Evolutionary conservation across 371 early-diverging fungal species (phyloP).

Genomic region (Capniomyces stellatus): DNA sequence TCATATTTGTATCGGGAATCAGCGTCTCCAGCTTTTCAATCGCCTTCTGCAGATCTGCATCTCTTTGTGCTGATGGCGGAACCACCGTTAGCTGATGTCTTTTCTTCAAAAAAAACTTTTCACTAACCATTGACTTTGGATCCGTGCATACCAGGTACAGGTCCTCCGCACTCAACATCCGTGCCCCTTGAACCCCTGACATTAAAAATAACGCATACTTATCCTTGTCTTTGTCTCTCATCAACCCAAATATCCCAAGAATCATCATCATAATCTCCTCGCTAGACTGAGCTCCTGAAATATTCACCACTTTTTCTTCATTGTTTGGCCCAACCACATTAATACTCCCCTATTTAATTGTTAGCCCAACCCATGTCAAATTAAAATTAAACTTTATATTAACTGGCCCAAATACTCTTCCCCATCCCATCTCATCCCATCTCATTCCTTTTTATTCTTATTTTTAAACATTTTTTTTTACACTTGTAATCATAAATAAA

Average conservation of each 20-base stretch:
- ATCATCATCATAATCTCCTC: conserved; percentile 15
- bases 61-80: conserved; percentile 16
- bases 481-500: too few relatives aligned
- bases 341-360: conserved; percentile 11
- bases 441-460: too few relatives aligned
- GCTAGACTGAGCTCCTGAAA: conserved; percentile 15
- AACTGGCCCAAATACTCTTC: too few relatives aligned
- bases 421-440: too few relatives aligned
- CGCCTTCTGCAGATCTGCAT: conserved; percentile 12
- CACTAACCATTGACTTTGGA: conserved; percentile 43
- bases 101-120: conserved; percentile 56
- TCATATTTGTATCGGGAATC: conserved; percentile 9
- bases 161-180: conserved; percentile 47
- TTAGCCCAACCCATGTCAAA: neutral
- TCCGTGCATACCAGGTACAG: conserved; percentile 48
- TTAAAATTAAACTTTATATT: too few relatives aligned
- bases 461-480: too few relatives aligned
- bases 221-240: conserved; percentile 18
- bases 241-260: conserved; percentile 20
- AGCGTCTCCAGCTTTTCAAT: conserved; percentile 23
- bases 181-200: conserved; percentile 21
- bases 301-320: conserved; percentile 16
- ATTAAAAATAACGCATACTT: conserved; percentile 25
- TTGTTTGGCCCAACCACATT: conserved; percentile 21
- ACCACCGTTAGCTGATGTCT: conserved; percentile 28